Evolutionary conservation across 208 protist genomes (phyloP), one percentile per base, ranked within the genome.

Genomic region (Crithidia sp.): DNA sequence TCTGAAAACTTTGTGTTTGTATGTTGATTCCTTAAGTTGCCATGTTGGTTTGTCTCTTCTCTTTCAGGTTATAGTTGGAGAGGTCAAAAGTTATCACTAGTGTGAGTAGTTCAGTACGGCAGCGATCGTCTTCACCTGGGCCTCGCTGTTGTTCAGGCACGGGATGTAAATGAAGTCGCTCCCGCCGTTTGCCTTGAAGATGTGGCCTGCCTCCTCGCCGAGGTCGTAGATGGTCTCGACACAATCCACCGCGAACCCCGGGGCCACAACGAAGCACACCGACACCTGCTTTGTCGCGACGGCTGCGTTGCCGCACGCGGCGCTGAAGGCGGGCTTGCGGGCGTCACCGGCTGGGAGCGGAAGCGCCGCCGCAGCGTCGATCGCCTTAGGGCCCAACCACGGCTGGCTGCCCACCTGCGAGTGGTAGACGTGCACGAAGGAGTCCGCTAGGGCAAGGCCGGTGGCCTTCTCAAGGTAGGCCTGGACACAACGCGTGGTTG

Each of bases 171-270:
- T 56, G 16, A 80, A 45, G 19, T 55, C 5, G 4, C 19, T 5
- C 8, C 82, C 83, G 0, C 79, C 83, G 50, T 53, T 60, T 28
- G 67, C 50, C 7, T 47, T 47, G 53, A 87, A 80, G 14, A 77
- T 2, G 4, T 78, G 65, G 0, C n/a, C 16, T 10, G 53, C 63
- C 50, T 83, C 80, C 41, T 60, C 44, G 19, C 49, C 8, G 13
- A 85, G 54, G 50, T 85, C 79, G 56, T 69, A 41, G 19, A 83
- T 12, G 8, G 84, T 82, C 58, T 86, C 77, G 19, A 88, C 65
- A 61, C 84, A 88, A 60, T 81, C 75, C 13, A 79, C 76, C 6
- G 70, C 57, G 17, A 83, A 74, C 4, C 82, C 75, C 0, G 78
- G 82, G 7, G 75, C 59, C 3, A 79, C 45, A 14, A 60, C 71